These are phyloP conservation scores for Dactylellina sp. DNA, from an alignment of 2,329 filamentous ascomycete genomes.

Conservation along the genomic window DNA sequence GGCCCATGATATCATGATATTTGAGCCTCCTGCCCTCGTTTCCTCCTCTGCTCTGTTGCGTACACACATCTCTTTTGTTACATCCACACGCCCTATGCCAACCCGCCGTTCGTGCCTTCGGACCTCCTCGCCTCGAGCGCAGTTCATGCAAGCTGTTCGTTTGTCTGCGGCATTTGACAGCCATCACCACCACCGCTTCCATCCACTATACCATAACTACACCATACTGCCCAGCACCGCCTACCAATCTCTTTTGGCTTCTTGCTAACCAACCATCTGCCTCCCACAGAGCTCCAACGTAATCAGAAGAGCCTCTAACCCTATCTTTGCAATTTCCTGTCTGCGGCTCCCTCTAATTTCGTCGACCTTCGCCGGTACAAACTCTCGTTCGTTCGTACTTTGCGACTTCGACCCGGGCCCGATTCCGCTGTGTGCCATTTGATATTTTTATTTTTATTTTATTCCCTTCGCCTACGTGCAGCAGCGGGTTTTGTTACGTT, in stretches of 20 bases:
- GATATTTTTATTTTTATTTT: neutral
- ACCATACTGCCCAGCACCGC: neutral
- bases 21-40: conserved; percentile 44
- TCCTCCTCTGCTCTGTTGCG: conserved; percentile 27
- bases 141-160: conserved; percentile 55
- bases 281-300: conserved; percentile 57
- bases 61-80: conserved; percentile 16
- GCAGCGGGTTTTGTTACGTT: neutral
- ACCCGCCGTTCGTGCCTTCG: conserved; percentile 33
- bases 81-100: conserved; percentile 43
- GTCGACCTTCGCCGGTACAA: conserved; percentile 5
- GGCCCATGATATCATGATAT: conserved; percentile 47
- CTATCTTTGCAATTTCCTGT: conserved; percentile 44
- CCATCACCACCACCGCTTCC: conserved; percentile 11
- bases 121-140: conserved; percentile 48
- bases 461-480: conserved; percentile 1
- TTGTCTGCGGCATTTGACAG: conserved; percentile 57
- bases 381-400: conserved; percentile 4
- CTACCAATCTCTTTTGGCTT: conserved; percentile 56
- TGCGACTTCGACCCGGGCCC: conserved; percentile 32
- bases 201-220: neutral
- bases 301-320: conserved; percentile 55
- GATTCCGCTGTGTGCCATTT: conserved; percentile 3
- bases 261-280: conserved; percentile 57
- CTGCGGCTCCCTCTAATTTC: conserved; percentile 36